Evolutionary conservation across 2,329 filamentous ascomycete genomes (phyloP).

Genomic region (Chalaropsis thielavioides): DNA sequence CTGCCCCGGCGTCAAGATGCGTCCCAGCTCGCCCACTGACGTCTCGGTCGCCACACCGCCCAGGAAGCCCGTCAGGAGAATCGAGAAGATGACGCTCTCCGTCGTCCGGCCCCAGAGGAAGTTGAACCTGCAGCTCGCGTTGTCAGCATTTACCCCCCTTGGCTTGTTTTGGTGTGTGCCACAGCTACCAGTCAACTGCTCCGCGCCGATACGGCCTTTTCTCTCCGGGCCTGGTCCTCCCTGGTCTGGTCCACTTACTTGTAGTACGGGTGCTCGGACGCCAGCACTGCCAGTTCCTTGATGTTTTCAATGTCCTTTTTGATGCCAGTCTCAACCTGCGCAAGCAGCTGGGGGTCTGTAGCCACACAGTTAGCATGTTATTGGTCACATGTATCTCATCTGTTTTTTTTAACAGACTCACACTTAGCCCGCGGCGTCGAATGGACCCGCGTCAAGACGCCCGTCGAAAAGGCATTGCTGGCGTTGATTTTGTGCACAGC

Average conservation of each 20-base stretch:
- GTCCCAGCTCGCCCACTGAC: conserved; percentile 41
- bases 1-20: conserved; percentile 75
- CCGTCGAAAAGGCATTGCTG: conserved; percentile 11
- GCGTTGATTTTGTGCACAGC: conserved; percentile 13
- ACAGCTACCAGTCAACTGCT: too few species aligned
- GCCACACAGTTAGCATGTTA: neutral
- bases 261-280: conserved; percentile 88
- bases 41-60: conserved; percentile 50
- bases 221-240: too few species aligned
- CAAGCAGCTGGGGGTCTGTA: conserved; percentile 53
- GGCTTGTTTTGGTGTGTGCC: neutral
- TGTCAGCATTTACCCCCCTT: neutral
- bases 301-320: conserved; percentile 58
- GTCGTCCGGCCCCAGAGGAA: conserved; percentile 69
- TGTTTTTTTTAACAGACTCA: conserved; percentile 22
- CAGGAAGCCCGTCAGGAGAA: conserved; percentile 56
- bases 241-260: conserved; percentile 40
- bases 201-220: too few species aligned
- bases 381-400: neutral
- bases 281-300: conserved; percentile 52
- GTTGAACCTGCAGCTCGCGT: conserved; percentile 48
- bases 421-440: conserved; percentile 56
- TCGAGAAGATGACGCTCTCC: conserved; percentile 56
- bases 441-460: conserved; percentile 43
- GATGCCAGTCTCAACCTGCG: conserved; percentile 57